Conservation (phyloP, 1,284 basidiomycete species). For the Porodaedalea pini region DNA sequence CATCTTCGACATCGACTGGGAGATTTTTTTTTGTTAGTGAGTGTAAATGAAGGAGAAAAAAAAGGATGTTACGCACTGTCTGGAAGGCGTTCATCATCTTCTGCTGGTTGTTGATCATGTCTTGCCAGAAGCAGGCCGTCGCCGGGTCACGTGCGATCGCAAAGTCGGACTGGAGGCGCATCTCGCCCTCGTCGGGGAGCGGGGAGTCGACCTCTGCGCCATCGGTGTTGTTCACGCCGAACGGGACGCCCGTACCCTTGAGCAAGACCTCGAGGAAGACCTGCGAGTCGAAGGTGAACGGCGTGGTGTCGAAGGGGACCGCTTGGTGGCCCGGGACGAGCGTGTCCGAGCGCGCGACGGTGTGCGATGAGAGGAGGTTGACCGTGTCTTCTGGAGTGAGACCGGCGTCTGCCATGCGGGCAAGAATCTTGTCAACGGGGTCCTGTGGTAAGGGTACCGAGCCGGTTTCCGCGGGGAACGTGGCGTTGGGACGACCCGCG, state of each 20-base stretch:
- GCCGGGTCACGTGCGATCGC: conserved; percentile 29
- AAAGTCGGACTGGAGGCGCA: conserved; percentile 26
- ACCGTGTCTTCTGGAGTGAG: conserved; percentile 16
- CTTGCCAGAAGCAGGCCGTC: conserved; percentile 39
- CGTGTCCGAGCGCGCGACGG: conserved; percentile 16
- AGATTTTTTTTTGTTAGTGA: not conserved
- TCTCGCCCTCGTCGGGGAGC: conserved; percentile 31
- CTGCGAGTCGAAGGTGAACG: conserved; percentile 20
- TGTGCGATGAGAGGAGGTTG: conserved; percentile 19
- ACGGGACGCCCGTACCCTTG: conserved; percentile 16
- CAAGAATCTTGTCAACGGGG: conserved; percentile 13
- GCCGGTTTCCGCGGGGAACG: conserved; percentile 19
- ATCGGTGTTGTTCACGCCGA: conserved; percentile 11
- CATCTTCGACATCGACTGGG: conserved; percentile 31
- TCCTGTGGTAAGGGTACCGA: conserved; percentile 21
- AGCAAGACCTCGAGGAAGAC: conserved; percentile 21
- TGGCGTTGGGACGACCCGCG: conserved; percentile 23
- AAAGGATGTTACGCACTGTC: not conserved
- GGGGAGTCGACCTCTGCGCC: conserved; percentile 16
- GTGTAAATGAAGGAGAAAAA: not conserved
- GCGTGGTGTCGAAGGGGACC: conserved; percentile 20
- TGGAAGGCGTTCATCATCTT: conserved; percentile 32
- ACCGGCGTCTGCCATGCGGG: conserved; percentile 18
- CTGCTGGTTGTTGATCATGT: conserved; percentile 34
- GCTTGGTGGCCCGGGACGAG: conserved; percentile 17